These are phyloP conservation scores for Ilyonectria robusta DNA, from an alignment of 2,329 filamentous ascomycete genomes.

Conservation along the genomic window DNA sequence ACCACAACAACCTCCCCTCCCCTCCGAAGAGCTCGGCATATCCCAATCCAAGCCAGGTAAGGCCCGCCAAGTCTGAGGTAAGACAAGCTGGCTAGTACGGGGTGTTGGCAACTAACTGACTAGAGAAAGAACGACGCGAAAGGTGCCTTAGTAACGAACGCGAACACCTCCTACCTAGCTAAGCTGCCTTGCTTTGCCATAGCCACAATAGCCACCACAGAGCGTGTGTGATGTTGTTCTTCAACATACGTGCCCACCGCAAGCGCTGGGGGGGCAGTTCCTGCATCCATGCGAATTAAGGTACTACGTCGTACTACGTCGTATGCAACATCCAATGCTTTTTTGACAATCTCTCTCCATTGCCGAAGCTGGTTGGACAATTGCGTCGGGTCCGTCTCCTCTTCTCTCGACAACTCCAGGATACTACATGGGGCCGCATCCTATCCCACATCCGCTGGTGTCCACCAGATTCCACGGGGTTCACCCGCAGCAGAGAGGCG, in stretches of 20 bases:
- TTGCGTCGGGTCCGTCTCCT: conserved; percentile 41
- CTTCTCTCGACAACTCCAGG: conserved; percentile 42
- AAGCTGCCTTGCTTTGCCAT: conserved; percentile 14
- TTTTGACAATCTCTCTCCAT: conserved; percentile 33
- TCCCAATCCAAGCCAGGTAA: conserved; percentile 15
- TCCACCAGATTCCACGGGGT: conserved; percentile 40
- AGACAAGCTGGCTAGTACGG: conserved; percentile 12
- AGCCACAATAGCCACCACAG: conserved; percentile 26
- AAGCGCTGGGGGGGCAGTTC: conserved; percentile 41
- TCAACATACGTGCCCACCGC: conserved; percentile 26
- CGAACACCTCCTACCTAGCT: conserved; percentile 7
- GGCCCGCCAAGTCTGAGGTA: conserved; percentile 7
- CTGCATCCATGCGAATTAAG: conserved; percentile 43
- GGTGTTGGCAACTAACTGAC: conserved; percentile 16
- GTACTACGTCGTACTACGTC: conserved; percentile 32
- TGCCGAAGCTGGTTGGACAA: conserved; percentile 48
- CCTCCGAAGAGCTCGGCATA: conserved; percentile 22
- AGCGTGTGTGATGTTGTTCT: conserved; percentile 37
- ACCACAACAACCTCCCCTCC: conserved; percentile 27
- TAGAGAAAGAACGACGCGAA: conserved; percentile 18
- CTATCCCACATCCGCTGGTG: conserved; percentile 38
- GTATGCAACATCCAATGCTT: conserved; percentile 42
- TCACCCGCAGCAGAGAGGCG: conserved; percentile 26
- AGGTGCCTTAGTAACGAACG: conserved; percentile 12
- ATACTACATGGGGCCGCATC: conserved; percentile 38